Base-by-base conservation (phyloP, 2,329 filamentous ascomycete species). In the Zelopaecilomyces penicillatus region DNA sequence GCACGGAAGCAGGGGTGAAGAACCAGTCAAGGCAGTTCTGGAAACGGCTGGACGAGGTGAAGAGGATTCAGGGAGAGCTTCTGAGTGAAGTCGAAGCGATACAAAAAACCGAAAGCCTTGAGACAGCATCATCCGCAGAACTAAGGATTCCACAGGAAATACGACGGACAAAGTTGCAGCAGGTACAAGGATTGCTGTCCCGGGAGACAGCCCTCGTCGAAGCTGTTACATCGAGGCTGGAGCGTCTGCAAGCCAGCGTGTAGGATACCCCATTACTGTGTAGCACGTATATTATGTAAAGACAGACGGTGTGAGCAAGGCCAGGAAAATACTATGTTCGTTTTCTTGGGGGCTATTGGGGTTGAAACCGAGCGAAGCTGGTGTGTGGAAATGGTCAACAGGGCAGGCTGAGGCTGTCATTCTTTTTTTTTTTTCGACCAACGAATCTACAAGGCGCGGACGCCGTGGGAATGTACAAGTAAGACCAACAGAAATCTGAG, bases 181-280 rank as follows among this genome's bases (percentile, higher is more conserved):
- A 84, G 58, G 78, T 87, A 26, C 78, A 78, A 63, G 65, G 65
- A 29, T 61, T 85, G 48, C 64, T 87, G 51, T 79, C 83, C 46
- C 68, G 83, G 29, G 82, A 87, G 64, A 76, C 76, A 39, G 80
- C 80, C 5, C 62, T 87, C 54, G 78, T 87, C 5, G 82, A 86
- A 53, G 82, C 78, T 26, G 75, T 85, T 26, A 80, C 74, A 52
- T 70, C 70, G 45, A 71, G 82, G 45, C 63, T 87, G 50, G 77
- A 82, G 59, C 74, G 70, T 49, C 64, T 87, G 43, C 65, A 69
- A 50, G 51, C 61, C n/a, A 50, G 49, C 33, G 43, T 59, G 54
- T 65, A 56, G 50, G 43, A 19, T 19, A 19, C 19, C 19, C 19
- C 19, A 19, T 19, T 19, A 19, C 19, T 19, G 19, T 19, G 19